phyloP scores from a whole-genome alignment of 208 protist species.

The Trypanosoma cruzi region DNA sequence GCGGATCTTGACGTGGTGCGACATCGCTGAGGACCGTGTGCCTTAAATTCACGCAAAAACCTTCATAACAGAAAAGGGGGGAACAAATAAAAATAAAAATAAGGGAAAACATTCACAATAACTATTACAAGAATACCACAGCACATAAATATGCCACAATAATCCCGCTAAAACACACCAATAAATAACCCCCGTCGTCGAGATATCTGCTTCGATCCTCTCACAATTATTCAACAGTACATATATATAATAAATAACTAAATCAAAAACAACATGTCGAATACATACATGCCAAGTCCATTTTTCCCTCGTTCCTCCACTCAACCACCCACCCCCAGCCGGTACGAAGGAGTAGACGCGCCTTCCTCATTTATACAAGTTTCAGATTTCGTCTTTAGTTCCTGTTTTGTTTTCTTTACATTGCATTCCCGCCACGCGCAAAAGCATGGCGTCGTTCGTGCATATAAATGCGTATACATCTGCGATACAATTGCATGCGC shows the following conservation, averaged over 20 bases:
- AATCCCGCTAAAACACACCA: too few species aligned
- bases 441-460: not conserved
- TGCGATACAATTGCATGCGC: not conserved
- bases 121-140: too few species aligned
- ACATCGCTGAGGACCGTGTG: slow-evolving; percentile 49
- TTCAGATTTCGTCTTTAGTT: not conserved
- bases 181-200: too few species aligned
- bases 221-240: too few species aligned
- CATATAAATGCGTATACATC: not conserved
- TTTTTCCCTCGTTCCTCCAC: too few species aligned
- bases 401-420: slow-evolving; percentile 6
- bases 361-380: not conserved
- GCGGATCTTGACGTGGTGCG: slow-evolving; percentile 86
- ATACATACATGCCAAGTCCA: not conserved
- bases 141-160: too few species aligned
- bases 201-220: too few species aligned
- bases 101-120: not conserved
- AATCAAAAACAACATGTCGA: slow-evolving; percentile 15
- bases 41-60: slow-evolving; percentile 1
- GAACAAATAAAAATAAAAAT: not conserved
- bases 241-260: slow-evolving; percentile 13
- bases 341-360: not conserved
- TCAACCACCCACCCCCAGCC: too few species aligned
- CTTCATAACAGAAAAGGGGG: not conserved
- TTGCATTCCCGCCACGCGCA: not conserved